Percentiles rank a stretch among this genome's conserved stretches.
Conservation (phyloP, 2,329 filamentous ascomycete species). For the Paraphaeosphaeria minitans region DNA sequence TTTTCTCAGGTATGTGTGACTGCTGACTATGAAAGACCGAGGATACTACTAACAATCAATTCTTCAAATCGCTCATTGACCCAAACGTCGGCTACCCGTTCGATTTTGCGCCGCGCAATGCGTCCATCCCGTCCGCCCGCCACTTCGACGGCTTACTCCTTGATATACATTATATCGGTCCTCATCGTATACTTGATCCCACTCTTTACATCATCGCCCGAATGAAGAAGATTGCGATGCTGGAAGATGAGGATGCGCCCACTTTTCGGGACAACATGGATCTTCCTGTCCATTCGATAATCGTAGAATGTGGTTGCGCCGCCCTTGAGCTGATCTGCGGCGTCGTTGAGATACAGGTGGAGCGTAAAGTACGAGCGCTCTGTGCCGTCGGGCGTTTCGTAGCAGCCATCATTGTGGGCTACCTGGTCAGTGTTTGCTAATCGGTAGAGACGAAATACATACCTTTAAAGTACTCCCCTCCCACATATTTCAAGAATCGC, state of each 20-base stretch:
- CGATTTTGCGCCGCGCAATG: background rate
- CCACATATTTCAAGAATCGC: constrained; percentile 72
- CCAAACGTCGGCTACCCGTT: background rate
- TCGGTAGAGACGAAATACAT: constrained; percentile 2
- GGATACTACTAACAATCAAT: constrained; percentile 50
- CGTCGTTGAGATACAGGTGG: constrained; percentile 60
- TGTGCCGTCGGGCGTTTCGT: constrained; percentile 57
- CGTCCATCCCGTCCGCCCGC: background rate
- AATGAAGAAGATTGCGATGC: constrained; percentile 55
- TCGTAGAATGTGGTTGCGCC: constrained; percentile 58
- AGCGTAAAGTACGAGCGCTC: constrained; percentile 57
- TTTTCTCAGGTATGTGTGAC: constrained; percentile 55
- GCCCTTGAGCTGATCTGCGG: constrained; percentile 47
- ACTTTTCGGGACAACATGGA: constrained; percentile 53
- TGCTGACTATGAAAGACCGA: constrained; percentile 15
- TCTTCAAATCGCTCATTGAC: background rate
- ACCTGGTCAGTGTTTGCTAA: constrained; percentile 8
- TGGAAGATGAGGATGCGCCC: constrained; percentile 60
- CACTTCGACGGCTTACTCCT: background rate
- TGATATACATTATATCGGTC: constrained; percentile 59
- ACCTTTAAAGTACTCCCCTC: constrained; percentile 71
- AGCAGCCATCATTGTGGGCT: constrained; percentile 70
- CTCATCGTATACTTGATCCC: constrained; percentile 60
- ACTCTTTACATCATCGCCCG: constrained; percentile 56
- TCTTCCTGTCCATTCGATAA: constrained; percentile 28